Evolutionary conservation across 306 rosid genomes (phyloP), one percentile per base, ranked within the genome.

Genomic region (Heteromeles arbutifolia): DNA sequence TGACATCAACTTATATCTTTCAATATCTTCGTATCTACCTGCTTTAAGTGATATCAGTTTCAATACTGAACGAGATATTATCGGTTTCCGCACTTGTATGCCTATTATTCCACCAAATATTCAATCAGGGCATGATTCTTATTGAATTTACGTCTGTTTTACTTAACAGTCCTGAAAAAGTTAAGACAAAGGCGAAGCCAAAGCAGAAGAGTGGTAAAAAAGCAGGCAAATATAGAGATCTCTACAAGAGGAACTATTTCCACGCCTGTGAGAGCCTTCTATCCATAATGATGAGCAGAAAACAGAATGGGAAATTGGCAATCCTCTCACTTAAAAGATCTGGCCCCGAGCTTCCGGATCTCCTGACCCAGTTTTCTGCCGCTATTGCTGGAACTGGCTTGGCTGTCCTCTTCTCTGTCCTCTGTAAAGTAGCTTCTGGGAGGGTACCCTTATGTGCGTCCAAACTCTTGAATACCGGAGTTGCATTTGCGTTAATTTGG

Each of bases 201-300:
- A 94, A 82, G 84, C 87, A 78, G 79, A 84, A 82, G 87, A 85
- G 44, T 59, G 43, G 78, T 21, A 90, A 85, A 86, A 90, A 82
- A 85, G 75, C 18, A 19, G 79, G 85, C 56, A 81, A 70, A 53
- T 96, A 82, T 78, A 89, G 93, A 84, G 90, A 88, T 80, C 84
- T 86, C 28, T 90, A 90, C 87, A 80, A 77, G 81, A 90, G 85
- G 83, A 95, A 92, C 81, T 79, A 81, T 71, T 81, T 86, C 57
- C 90, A 87, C 62, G 95, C 98, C 58, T 91, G 90, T 39, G 98
- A 94, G 90, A 88, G 83, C 80, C 91, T 91, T 75, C 82, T 94
- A 21, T 91, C 97, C 17, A 74, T 91, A 59, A 82, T 94, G 85
- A 77, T 84, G 13, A 77, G 85, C 86, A 83, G 82, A 73, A 88